These are phyloP conservation scores for Taphrina sp. DNA, from an alignment of 1,139 yeast species.

Conservation along the genomic window DNA sequence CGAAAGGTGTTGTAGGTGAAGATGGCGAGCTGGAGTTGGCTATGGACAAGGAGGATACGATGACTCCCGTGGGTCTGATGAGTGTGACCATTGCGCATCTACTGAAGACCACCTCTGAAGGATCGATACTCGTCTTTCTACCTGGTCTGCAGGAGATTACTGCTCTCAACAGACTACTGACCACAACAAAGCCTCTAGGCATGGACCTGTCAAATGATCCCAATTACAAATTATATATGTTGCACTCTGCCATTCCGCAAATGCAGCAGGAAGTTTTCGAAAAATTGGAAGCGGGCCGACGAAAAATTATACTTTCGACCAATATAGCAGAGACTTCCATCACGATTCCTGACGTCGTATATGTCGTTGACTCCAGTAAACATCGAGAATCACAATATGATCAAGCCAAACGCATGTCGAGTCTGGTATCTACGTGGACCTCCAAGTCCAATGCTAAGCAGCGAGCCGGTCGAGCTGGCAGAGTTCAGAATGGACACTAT, in stretches of 20 bases:
- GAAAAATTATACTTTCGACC: slow-evolving; percentile 75
- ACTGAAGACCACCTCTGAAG: slow-evolving; percentile 32
- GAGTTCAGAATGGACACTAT: slow-evolving; percentile 70
- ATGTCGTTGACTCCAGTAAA: slow-evolving; percentile 72
- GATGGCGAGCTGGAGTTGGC: slow-evolving; percentile 30
- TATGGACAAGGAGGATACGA: slow-evolving; percentile 22
- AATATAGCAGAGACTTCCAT: slow-evolving; percentile 74
- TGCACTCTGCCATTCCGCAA: slow-evolving; percentile 68
- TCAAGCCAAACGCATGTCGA: slow-evolving; percentile 58
- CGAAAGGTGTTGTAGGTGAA: slow-evolving; percentile 18
- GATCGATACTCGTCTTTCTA: slow-evolving; percentile 65
- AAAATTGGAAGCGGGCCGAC: slow-evolving; percentile 49
- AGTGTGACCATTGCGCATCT: slow-evolving; percentile 32
- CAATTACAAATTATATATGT: slow-evolving; percentile 52
- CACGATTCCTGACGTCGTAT: slow-evolving; percentile 81
- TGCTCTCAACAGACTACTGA: slow-evolving; percentile 63
- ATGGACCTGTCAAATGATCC: slow-evolving; percentile 49
- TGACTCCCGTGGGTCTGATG: slow-evolving; percentile 33
- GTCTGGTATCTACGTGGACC: slow-evolving; percentile 68
- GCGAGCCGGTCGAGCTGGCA: slow-evolving; percentile 86
- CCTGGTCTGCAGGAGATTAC: slow-evolving; percentile 79
- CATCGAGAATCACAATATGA: slow-evolving; percentile 67
- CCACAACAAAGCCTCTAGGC: slow-evolving; percentile 48
- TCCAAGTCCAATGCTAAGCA: slow-evolving; percentile 75
- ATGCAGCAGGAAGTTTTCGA: slow-evolving; percentile 69